Evolutionary conservation across 257 asterid genomes (phyloP), one percentile per base, ranked within the genome.

Genomic region (Paulownia fortunei): DNA sequence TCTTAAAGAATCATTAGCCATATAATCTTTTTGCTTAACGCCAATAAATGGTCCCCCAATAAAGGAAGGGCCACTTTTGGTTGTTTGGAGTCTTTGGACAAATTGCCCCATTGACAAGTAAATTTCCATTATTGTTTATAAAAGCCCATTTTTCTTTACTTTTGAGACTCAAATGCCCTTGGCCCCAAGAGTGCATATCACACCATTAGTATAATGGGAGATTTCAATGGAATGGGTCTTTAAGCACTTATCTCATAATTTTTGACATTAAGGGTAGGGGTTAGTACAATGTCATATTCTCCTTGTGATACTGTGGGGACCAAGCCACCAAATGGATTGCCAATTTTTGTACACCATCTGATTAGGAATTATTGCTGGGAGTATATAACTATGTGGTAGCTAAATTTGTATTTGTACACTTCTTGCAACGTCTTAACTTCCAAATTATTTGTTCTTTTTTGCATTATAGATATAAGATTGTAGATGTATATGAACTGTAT

Each of bases 281-380:
- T 82, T 73, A 75, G 86, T 82, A 75, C 69, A 64, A 82, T 79
- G 83, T 82, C 86, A 79, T 37, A 76, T 69, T 82, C 86, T 82
- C 19, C 80, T 79, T 69, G 86, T 79, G 86, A 79, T 79, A 70
- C 13, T 61, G 86, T 75, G 83, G 86, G 86, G 86, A 82, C 86
- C 81, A 68, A 72, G 2, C 66, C 72, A 69, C 68, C 78, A 63
- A 52, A 70, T 76, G 55, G 58, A 24, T n/a, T n/a, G 37, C 37
- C 37, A 2, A 34, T 5, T 34, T 34, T 5, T 34, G 5, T 34
- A 34, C 3, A 34, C 37, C 37, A 2, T 34, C 5, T 34, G 2
- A 34, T 34, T 34, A 34, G 37, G 37, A 34, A 34, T 34, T 34
- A 34, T 34, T 34, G 2, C 2, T 34, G 5, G 37, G 37, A n/a